These are phyloP conservation scores for Phytophthora capsici DNA, from an alignment of 352 stramenopile species.

Conservation along the genomic window DNA sequence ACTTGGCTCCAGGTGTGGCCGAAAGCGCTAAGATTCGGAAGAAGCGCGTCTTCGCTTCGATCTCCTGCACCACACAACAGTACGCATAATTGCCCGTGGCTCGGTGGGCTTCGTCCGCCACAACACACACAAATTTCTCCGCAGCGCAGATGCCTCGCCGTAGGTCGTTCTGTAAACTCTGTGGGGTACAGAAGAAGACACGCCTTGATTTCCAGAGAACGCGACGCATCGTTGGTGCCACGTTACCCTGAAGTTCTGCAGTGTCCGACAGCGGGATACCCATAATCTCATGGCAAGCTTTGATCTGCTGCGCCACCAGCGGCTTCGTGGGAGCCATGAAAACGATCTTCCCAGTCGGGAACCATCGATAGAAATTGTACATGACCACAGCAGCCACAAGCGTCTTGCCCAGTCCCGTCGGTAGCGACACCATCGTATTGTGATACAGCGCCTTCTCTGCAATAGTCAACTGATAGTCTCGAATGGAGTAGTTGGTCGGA, in stretches of 20 bases:
- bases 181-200: slow-evolving; percentile 99
- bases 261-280: slow-evolving; percentile 92
- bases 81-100: slow-evolving; percentile 98
- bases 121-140: slow-evolving; percentile 94
- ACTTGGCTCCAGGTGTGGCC: slow-evolving; percentile 96
- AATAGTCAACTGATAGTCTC: slow-evolving; percentile 97
- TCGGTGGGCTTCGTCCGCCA: slow-evolving; percentile 98
- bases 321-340: slow-evolving; percentile 99
- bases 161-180: slow-evolving; percentile 98
- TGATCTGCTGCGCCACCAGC: slow-evolving; percentile 98
- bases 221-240: slow-evolving; percentile 68
- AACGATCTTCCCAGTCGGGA: slow-evolving; percentile 94
- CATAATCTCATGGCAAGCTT: slow-evolving; percentile 95
- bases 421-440: slow-evolving; percentile 99
- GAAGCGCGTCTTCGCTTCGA: slow-evolving; percentile 67
- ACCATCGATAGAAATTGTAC: slow-evolving; percentile 99
- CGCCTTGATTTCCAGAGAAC: slow-evolving; percentile 92
- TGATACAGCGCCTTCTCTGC: slow-evolving; percentile 92
- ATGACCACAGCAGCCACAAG: slow-evolving; percentile 99
- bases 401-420: slow-evolving; percentile 99
- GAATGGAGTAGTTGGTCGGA: slow-evolving; percentile 91
- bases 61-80: slow-evolving; percentile 88
- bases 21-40: slow-evolving; percentile 96
- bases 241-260: slow-evolving; percentile 86
- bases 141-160: slow-evolving; percentile 76